phyloP scores from a whole-genome alignment of 805 yeast genomes.

The Candida vartiovaarae region DNA sequence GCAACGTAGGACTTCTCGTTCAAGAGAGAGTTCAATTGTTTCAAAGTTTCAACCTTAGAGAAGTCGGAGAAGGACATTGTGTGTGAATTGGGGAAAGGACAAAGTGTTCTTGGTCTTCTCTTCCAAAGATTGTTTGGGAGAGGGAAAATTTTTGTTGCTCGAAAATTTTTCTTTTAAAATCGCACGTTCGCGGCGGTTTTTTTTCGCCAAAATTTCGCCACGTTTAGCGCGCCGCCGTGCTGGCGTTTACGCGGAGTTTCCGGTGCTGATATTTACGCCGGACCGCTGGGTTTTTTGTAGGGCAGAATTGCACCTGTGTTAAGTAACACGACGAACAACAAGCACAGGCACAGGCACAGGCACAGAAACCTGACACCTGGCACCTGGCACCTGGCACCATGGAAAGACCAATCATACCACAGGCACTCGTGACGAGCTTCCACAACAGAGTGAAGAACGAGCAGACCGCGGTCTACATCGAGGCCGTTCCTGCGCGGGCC shows the following conservation, averaged over 20 bases:
- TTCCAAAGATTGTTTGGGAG: background rate
- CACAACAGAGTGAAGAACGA: slow-evolving; percentile 66
- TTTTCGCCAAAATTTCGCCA: background rate
- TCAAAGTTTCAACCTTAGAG: slow-evolving; percentile 68
- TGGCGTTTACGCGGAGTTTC: background rate
- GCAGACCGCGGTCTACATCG: slow-evolving; percentile 63
- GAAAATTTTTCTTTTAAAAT: slow-evolving; percentile 1
- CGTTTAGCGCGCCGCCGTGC: background rate
- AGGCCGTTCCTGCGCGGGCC: slow-evolving; percentile 70
- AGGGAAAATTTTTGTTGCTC: background rate
- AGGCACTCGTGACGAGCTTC: slow-evolving; percentile 73
- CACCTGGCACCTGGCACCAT: slow-evolving; percentile 3
- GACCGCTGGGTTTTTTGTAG: background rate
- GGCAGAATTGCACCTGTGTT: background rate
- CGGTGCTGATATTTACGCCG: slow-evolving; percentile 1
- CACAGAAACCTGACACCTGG: background rate
- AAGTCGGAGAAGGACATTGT: slow-evolving; percentile 74
- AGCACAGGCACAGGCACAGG: too few species aligned
- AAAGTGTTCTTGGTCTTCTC: background rate
- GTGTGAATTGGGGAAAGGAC: background rate
- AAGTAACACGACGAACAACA: too few species aligned
- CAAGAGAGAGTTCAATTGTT: slow-evolving; percentile 75
- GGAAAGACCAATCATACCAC: slow-evolving; percentile 43
- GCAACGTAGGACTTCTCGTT: slow-evolving; percentile 92
- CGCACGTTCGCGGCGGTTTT: too few species aligned